Percentiles rank a stretch among this genome's conserved stretches.
Conservation (phyloP, 345 rosid genomes). For the Populus tremula region DNA sequence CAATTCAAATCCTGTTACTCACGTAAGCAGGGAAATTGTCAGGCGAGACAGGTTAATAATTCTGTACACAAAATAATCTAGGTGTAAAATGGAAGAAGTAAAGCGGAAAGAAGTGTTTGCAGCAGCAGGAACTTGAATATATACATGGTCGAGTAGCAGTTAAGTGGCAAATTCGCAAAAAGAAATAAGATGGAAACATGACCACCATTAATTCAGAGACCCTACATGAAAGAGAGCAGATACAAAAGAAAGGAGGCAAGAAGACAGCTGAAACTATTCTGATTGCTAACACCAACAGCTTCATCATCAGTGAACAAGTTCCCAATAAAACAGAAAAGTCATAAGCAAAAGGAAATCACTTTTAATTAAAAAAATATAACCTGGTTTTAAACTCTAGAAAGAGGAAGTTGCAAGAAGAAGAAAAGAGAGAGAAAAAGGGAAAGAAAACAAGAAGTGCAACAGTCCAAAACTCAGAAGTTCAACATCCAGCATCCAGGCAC, state of each 20-base stretch:
- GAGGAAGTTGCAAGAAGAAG: not conserved
- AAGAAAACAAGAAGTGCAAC: conserved; percentile 28
- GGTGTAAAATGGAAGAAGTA: not conserved
- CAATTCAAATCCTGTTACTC: not conserved
- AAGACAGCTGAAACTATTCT: conserved; percentile 39
- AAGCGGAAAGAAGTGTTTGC: not conserved
- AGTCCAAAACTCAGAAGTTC: conserved; percentile 51
- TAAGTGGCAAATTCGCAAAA: conserved; percentile 17
- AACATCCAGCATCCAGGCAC: conserved; percentile 47
- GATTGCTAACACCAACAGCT: conserved; percentile 26
- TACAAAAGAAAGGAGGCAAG: conserved; percentile 26
- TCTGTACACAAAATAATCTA: not conserved
- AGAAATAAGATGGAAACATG: conserved; percentile 33
- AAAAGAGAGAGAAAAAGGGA: conserved; percentile 2
- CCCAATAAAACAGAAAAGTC: conserved; percentile 21
- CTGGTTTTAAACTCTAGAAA: not conserved
- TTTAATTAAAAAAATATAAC: not conserved
- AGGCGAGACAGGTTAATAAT: not conserved
- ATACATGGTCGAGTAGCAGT: not conserved
- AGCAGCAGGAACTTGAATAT: conserved; percentile 10
- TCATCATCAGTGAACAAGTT: conserved; percentile 33
- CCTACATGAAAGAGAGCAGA: conserved; percentile 19
- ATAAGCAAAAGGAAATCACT: conserved; percentile 4
- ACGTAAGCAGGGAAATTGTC: not conserved
- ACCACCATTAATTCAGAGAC: conserved; percentile 40